A percentile compares a stretch with the other conserved stretches of the same genome.
Evolutionary conservation across 371 early-diverging fungal species (phyloP).

Genomic region (Entomophthora muscae): DNA sequence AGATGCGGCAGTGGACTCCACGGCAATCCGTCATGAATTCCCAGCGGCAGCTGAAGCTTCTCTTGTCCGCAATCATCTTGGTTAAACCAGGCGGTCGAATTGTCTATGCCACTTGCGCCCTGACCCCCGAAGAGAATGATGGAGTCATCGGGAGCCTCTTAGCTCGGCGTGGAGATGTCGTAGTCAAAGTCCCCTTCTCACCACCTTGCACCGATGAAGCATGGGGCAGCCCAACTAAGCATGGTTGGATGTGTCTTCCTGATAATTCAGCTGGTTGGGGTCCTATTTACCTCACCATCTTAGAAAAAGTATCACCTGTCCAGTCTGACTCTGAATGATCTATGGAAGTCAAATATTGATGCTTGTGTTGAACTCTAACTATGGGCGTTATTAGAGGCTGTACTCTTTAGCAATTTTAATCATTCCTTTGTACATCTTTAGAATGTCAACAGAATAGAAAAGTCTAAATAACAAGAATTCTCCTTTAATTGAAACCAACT

Average conservation of each 20-base stretch:
- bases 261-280: slow-evolving; percentile 34
- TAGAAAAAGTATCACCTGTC: no score
- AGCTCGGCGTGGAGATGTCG: slow-evolving; percentile 21
- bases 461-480: no score
- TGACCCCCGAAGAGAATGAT: slow-evolving; percentile 50
- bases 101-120: slow-evolving; percentile 58
- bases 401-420: no score
- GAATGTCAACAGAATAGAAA: no score
- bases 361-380: no score
- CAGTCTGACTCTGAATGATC: no score
- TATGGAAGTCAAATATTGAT: no score
- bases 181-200: no score
- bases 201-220: slow-evolving; percentile 14
- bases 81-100: slow-evolving; percentile 36
- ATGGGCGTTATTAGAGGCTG: no score
- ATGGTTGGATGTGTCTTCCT: slow-evolving; percentile 37
- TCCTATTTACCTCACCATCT: slow-evolving; percentile 30
- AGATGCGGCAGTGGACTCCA: no score
- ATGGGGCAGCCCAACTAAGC: slow-evolving; percentile 31
- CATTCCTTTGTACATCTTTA: no score
- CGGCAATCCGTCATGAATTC: slow-evolving; percentile 27
- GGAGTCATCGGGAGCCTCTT: slow-evolving; percentile 31
- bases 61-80: slow-evolving; percentile 36
- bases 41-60: slow-evolving; percentile 29
- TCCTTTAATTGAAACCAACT: no score